phyloP scores from a whole-genome alignment of 169 alveolate genomes.

The Plasmodium gonderi region DNA sequence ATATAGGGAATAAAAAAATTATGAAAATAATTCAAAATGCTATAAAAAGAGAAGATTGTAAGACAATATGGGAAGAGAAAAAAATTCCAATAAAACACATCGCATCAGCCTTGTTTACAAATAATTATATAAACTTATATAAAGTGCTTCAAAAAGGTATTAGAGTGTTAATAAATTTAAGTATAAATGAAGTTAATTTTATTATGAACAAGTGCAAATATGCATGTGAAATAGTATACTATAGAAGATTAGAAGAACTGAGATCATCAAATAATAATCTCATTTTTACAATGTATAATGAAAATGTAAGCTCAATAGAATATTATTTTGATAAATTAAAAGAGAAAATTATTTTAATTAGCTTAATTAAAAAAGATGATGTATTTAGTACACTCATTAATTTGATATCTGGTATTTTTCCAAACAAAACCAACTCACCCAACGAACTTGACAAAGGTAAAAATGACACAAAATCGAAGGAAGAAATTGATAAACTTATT shows the following conservation, averaged over 20 bases:
- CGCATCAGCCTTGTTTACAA: conserved; percentile 51
- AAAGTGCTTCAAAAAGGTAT: conserved; percentile 44
- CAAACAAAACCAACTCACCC: not conserved
- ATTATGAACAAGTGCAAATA: conserved; percentile 64
- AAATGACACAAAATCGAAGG: not conserved
- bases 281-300: conserved; percentile 65
- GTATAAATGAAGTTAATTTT: conserved; percentile 13
- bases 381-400: conserved; percentile 20
- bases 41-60: conserved; percentile 51
- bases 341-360: conserved; percentile 57
- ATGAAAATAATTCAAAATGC: conserved; percentile 35
- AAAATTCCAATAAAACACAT: conserved; percentile 68
- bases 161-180: conserved; percentile 11
- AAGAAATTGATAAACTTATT: conserved; percentile 6
- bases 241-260: conserved; percentile 52
- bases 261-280: conserved; percentile 36
- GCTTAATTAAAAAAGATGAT: conserved; percentile 40
- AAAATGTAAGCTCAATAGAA: conserved; percentile 65
- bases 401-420: conserved; percentile 50
- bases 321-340: conserved; percentile 69
- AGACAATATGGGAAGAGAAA: conserved; percentile 16
- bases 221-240: conserved; percentile 66
- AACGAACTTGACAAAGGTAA: not conserved
- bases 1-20: conserved; percentile 17
- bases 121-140: conserved; percentile 55